phyloP scores from a whole-genome alignment of 1,284 basidiomycete species.

The Cystobasidiaceae sp. region DNA sequence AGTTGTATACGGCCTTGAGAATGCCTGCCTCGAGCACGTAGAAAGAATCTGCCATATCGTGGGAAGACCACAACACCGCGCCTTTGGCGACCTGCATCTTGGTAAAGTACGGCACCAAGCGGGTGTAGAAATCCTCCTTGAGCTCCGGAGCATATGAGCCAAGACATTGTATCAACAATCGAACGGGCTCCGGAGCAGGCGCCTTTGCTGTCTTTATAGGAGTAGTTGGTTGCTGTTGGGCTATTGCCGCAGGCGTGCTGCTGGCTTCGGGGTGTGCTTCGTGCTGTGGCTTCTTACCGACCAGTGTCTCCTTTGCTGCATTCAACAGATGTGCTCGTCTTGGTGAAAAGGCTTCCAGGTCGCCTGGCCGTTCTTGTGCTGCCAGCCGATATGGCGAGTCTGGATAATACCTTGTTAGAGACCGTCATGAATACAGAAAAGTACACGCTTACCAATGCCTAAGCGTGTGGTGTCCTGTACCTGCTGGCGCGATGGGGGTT shows the following conservation, averaged over 20 bases:
- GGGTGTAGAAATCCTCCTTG: constrained; percentile 41
- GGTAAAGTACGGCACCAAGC: constrained; percentile 65
- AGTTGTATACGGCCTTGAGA: constrained; percentile 51
- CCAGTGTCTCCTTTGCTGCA: constrained; percentile 58
- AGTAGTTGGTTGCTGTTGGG: too few species aligned
- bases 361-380: constrained; percentile 57
- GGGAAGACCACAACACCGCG: constrained; percentile 67
- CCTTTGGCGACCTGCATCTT: constrained; percentile 58
- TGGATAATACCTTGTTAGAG: too few species aligned
- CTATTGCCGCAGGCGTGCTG: not conserved
- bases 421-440: too few species aligned
- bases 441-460: constrained; percentile 55
- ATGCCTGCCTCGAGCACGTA: constrained; percentile 82
- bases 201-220: constrained; percentile 27
- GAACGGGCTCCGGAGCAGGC: constrained; percentile 48
- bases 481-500: constrained; percentile 24
- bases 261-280: not conserved
- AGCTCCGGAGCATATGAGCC: constrained; percentile 49
- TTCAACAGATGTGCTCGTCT: constrained; percentile 55
- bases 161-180: constrained; percentile 52
- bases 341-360: constrained; percentile 43
- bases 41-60: constrained; percentile 41
- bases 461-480: constrained; percentile 43
- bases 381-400: constrained; percentile 54
- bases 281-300: constrained; percentile 51